Percentiles rank a stretch among this genome's conserved stretches.
These are phyloP conservation scores for Candida tammaniensis DNA, from an alignment of 805 yeast species.

Conservation along the genomic window DNA sequence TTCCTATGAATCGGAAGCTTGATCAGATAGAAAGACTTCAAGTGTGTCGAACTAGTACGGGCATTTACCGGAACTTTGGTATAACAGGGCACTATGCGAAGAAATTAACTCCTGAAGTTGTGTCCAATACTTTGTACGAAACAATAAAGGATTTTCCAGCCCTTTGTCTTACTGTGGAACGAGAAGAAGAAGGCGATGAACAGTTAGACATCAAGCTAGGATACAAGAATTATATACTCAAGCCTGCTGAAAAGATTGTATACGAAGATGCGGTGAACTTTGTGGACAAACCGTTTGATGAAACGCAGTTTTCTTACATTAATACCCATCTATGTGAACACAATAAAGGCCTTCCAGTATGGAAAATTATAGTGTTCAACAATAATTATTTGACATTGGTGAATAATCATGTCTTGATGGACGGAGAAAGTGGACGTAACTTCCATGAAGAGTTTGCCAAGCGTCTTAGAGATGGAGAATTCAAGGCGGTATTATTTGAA, in stretches of 20 bases:
- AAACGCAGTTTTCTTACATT: slow-evolving; percentile 11
- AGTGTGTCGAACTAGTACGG: slow-evolving; percentile 5
- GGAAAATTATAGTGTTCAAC: slow-evolving; percentile 20
- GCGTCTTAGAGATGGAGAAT: background rate
- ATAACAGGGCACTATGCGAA: slow-evolving; percentile 20
- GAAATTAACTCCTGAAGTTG: slow-evolving; percentile 9
- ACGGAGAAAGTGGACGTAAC: slow-evolving; percentile 28
- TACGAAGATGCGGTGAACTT: slow-evolving; percentile 21
- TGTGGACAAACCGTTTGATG: slow-evolving; percentile 13
- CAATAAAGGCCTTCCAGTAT: slow-evolving; percentile 15
- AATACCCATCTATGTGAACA: slow-evolving; percentile 7
- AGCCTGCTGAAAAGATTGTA: slow-evolving; percentile 15
- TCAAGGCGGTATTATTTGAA: background rate
- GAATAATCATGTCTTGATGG: slow-evolving; percentile 29
- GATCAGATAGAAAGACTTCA: slow-evolving; percentile 6
- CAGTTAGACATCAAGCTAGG: slow-evolving; percentile 5
- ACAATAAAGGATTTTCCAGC: slow-evolving; percentile 16
- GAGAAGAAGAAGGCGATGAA: slow-evolving; percentile 4
- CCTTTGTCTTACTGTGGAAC: slow-evolving; percentile 10
- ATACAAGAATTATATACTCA: slow-evolving; percentile 13
- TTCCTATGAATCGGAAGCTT: too few relatives aligned
- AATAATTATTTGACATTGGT: slow-evolving; percentile 19
- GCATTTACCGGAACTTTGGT: slow-evolving; percentile 21
- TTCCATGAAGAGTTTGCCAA: slow-evolving; percentile 3
- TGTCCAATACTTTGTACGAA: slow-evolving; percentile 18